These are phyloP conservation scores for Pterocarpus santalinus DNA, from an alignment of 306 rosid species.

Conservation along the genomic window DNA sequence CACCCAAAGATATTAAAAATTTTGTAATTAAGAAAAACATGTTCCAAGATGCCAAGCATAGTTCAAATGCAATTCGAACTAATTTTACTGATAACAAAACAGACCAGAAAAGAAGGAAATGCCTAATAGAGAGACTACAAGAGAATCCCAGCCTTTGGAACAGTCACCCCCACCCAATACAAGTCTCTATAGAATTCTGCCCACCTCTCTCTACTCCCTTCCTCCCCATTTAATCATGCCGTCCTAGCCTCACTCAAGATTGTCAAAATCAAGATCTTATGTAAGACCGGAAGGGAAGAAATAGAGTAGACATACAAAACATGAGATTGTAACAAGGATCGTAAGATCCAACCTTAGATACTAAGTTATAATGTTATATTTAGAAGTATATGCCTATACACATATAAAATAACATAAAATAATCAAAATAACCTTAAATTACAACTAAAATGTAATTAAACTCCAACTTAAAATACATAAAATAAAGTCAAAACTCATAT, in stretches of 20 bases:
- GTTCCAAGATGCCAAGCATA: slow-evolving; percentile 5
- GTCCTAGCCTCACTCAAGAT: not conserved
- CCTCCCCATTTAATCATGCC: not conserved
- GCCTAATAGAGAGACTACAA: not conserved
- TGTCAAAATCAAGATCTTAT: not conserved
- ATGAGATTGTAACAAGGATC: not conserved
- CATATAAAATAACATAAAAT: too few relatives aligned
- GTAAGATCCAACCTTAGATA: not conserved
- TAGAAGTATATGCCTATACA: too few relatives aligned
- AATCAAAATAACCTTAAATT: too few relatives aligned
- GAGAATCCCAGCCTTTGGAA: not conserved
- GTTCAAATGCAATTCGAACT: not conserved
- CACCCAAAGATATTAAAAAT: slow-evolving; percentile 7
- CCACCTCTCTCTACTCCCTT: not conserved
- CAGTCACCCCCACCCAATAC: not conserved
- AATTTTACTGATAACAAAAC: not conserved
- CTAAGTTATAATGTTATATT: not conserved
- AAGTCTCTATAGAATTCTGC: too few relatives aligned
- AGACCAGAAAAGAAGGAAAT: not conserved
- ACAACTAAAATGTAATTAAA: too few relatives aligned
- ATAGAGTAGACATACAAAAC: not conserved
- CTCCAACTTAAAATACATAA: too few relatives aligned
- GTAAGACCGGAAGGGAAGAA: not conserved
- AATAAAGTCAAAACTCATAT: too few relatives aligned
- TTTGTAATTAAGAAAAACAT: slow-evolving; percentile 21